Evolutionary conservation across 169 alveolate genomes (phyloP).

Genomic region (Blepharisma undulans): DNA sequence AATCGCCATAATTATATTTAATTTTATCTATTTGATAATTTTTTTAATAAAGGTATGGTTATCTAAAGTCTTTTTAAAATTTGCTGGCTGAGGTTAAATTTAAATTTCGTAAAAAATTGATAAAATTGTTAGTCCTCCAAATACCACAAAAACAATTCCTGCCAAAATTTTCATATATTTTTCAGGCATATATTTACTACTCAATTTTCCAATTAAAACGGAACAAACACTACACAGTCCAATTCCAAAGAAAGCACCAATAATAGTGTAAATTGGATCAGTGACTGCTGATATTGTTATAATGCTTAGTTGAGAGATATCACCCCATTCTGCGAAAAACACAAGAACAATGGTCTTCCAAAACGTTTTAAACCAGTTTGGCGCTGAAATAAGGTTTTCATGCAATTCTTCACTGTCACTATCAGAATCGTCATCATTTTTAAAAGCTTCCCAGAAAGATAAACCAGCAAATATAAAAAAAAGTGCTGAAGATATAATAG

Average conservation of each 20-base stretch:
- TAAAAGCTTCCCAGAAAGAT: neutral
- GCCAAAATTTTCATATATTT: neutral
- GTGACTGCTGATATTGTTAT: neutral
- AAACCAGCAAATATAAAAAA: neutral
- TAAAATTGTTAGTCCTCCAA: neutral
- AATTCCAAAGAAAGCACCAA: neutral
- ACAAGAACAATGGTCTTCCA: slow-evolving; percentile 3
- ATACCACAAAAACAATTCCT: neutral
- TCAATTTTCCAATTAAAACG: neutral
- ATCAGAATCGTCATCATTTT: neutral
- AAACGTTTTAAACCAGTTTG: neutral
- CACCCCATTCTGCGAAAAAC: slow-evolving; percentile 39
- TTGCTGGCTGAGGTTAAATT: too few relatives aligned
- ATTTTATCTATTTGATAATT: too few relatives aligned
- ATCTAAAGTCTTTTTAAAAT: too few relatives aligned
- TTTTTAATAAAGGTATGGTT: neutral
- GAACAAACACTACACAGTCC: neutral
- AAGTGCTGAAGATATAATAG: neutral
- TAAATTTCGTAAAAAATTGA: neutral
- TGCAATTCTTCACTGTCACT: neutral
- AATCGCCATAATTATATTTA: neutral
- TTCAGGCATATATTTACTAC: neutral
- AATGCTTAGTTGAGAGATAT: neutral
- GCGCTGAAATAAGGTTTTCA: neutral
- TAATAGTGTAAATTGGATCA: neutral